A percentile compares a stretch with the other conserved stretches of the same genome.
These are phyloP conservation scores for Sphaerulina vaccinii DNA, from an alignment of 2,329 filamentous ascomycete species.

Conservation along the genomic window DNA sequence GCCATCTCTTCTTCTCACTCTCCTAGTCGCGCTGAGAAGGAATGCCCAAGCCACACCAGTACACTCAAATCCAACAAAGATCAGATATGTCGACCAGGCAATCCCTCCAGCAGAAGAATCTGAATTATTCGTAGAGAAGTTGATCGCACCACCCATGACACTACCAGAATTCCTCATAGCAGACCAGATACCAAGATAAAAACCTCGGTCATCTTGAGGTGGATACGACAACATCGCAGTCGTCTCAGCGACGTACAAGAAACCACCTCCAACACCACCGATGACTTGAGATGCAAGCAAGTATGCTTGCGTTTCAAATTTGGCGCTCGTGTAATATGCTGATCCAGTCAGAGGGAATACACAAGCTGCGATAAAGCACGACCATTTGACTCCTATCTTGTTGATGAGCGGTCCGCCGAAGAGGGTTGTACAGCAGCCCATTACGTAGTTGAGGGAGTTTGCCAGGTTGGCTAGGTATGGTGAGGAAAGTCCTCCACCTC, in stretches of 20 bases:
- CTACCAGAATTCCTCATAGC: slow-evolving; percentile 39
- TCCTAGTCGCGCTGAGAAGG: slow-evolving; percentile 30
- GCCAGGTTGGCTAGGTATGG: slow-evolving; percentile 29
- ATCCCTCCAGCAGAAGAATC: slow-evolving; percentile 30
- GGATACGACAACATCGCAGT: slow-evolving; percentile 42
- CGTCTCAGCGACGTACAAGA: slow-evolving; percentile 38
- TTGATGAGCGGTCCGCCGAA: slow-evolving; percentile 43
- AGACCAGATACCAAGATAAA: slow-evolving; percentile 33
- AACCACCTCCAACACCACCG: slow-evolving; percentile 24
- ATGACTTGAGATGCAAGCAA: slow-evolving; percentile 36
- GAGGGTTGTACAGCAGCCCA: slow-evolving; percentile 23
- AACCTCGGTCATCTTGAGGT: slow-evolving; percentile 36
- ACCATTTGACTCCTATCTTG: slow-evolving; percentile 42
- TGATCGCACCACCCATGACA: slow-evolving; percentile 39
- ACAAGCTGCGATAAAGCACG: slow-evolving; percentile 40
- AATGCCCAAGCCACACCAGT: slow-evolving; percentile 35
- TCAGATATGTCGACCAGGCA: slow-evolving; percentile 36
- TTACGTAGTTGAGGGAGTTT: slow-evolving; percentile 26
- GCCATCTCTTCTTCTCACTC: slow-evolving; percentile 32
- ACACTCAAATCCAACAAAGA: slow-evolving; percentile 36
- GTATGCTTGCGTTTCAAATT: slow-evolving; percentile 35
- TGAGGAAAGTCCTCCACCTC: slow-evolving; percentile 26
- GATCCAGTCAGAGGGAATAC: slow-evolving; percentile 39
- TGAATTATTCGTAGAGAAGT: slow-evolving; percentile 34
- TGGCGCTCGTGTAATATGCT: slow-evolving; percentile 38